These are phyloP conservation scores for Kwoniella heveanensis DNA, from an alignment of 768 basidiomycete species.

Conservation along the genomic window DNA sequence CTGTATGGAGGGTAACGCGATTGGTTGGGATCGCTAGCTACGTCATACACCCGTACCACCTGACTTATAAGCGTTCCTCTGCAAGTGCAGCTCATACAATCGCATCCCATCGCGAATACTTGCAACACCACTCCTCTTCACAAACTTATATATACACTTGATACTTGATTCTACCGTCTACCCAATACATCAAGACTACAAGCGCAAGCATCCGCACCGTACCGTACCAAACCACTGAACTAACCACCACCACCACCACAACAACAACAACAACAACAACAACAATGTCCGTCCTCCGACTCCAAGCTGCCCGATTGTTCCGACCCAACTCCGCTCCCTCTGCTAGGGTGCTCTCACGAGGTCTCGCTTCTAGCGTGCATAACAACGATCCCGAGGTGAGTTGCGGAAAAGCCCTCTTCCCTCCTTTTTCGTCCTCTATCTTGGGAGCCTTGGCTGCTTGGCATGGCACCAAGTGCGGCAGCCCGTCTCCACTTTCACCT, in stretches of 20 bases:
- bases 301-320: constrained; percentile 24
- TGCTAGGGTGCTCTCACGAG: constrained; percentile 12
- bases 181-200: too few relatives aligned
- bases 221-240: too few relatives aligned
- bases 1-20: not conserved
- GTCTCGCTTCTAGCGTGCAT: constrained; percentile 23
- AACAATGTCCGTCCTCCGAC: constrained; percentile 31
- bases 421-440: not conserved
- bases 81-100: too few relatives aligned
- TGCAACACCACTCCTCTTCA: too few relatives aligned
- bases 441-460: not conserved
- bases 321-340: constrained; percentile 16
- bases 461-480: not conserved
- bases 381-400: constrained; percentile 32
- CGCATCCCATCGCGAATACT: too few relatives aligned
- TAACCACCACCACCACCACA: not conserved
- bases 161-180: too few relatives aligned
- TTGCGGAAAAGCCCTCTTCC: too few relatives aligned
- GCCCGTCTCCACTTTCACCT: too few relatives aligned
- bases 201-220: too few relatives aligned
- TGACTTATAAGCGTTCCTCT: too few relatives aligned
- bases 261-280: not conserved
- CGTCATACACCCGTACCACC: not conserved
- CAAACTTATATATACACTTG: too few relatives aligned
- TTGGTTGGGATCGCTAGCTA: not conserved